phyloP scores from a whole-genome alignment of 2,329 filamentous ascomycete species.

The Aspergillus persii region DNA sequence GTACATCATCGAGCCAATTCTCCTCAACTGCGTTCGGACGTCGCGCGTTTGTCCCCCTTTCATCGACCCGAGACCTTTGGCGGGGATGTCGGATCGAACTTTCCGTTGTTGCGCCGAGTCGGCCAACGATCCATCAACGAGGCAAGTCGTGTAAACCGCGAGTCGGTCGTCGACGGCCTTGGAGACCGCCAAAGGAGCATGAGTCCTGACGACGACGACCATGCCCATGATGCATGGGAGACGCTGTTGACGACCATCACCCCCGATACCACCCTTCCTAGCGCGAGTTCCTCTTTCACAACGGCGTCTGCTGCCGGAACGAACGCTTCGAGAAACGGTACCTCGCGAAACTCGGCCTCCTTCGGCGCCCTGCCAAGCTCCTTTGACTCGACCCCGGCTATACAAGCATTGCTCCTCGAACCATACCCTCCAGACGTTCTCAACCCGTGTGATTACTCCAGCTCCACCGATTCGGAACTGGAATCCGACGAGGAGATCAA shows the following conservation, averaged over 20 bases:
- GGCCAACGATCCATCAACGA: slow-evolving; percentile 32
- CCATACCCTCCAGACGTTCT: slow-evolving; percentile 33
- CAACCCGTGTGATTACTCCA: slow-evolving; percentile 39
- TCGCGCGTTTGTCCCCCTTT: slow-evolving; percentile 24
- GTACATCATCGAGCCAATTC: slow-evolving; percentile 27
- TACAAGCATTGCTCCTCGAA: slow-evolving; percentile 29
- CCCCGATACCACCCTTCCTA: slow-evolving; percentile 77
- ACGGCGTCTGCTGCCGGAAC: slow-evolving; percentile 47
- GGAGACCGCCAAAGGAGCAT: slow-evolving; percentile 81
- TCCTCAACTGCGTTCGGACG: slow-evolving; percentile 19
- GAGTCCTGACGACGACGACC: slow-evolving; percentile 57
- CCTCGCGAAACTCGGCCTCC: slow-evolving; percentile 41
- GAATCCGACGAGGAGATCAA: slow-evolving; percentile 30
- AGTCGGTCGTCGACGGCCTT: slow-evolving; percentile 62
- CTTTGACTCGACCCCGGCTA: slow-evolving; percentile 17
- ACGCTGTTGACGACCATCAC: slow-evolving; percentile 76
- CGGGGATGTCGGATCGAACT: slow-evolving; percentile 20
- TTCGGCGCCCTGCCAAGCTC: slow-evolving; percentile 42
- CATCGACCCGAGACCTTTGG: slow-evolving; percentile 21
- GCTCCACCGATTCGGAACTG: slow-evolving; percentile 34
- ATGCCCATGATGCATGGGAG: slow-evolving; percentile 67
- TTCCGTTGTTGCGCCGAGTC: slow-evolving; percentile 34
- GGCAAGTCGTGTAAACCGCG: slow-evolving; percentile 18
- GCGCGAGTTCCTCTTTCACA: slow-evolving; percentile 77
- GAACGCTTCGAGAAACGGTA: slow-evolving; percentile 23